Conservation (phyloP, 805 yeast species). For the Yarrowia sp. region DNA sequence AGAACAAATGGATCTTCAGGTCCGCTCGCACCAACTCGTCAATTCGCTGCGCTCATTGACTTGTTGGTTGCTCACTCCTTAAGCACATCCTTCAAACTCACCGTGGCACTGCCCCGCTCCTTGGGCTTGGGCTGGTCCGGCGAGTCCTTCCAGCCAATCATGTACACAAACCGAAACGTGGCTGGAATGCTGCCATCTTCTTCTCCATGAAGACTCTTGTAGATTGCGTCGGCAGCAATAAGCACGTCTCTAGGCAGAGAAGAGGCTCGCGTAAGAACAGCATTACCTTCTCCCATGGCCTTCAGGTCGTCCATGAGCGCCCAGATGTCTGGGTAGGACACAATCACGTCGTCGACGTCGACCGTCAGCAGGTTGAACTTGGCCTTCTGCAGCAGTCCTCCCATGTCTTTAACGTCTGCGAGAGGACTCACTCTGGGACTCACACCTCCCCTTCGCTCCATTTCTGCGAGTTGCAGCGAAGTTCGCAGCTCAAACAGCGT, state of each 20-base stretch:
- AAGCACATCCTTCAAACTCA: slow-evolving; percentile 64
- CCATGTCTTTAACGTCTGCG: slow-evolving; percentile 74
- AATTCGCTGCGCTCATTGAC: too few relatives aligned
- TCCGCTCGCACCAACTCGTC: too few relatives aligned
- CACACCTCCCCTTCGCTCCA: slow-evolving; percentile 74
- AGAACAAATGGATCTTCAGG: too few relatives aligned
- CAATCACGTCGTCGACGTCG: slow-evolving; percentile 79
- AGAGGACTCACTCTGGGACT: slow-evolving; percentile 80
- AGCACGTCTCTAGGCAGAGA: slow-evolving; percentile 60
- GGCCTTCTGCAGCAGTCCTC: slow-evolving; percentile 66
- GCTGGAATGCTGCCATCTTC: slow-evolving; percentile 65
- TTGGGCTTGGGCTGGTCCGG: slow-evolving; percentile 69
- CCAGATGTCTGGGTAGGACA: slow-evolving; percentile 70
- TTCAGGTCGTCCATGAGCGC: slow-evolving; percentile 69
- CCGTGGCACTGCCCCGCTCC: slow-evolving; percentile 67
- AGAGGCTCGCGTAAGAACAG: slow-evolving; percentile 46
- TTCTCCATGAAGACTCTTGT: slow-evolving; percentile 68
- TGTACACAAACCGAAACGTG: slow-evolving; percentile 71
- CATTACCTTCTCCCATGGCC: slow-evolving; percentile 81
- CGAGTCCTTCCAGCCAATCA: slow-evolving; percentile 88
- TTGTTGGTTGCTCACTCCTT: slow-evolving; percentile 20
- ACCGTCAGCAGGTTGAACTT: slow-evolving; percentile 78
- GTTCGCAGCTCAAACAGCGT: slow-evolving; percentile 81
- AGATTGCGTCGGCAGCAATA: slow-evolving; percentile 74
- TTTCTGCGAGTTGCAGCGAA: slow-evolving; percentile 74